Evolutionary conservation across 805 yeast species (phyloP).

Genomic region (Suhomyces sp.): DNA sequence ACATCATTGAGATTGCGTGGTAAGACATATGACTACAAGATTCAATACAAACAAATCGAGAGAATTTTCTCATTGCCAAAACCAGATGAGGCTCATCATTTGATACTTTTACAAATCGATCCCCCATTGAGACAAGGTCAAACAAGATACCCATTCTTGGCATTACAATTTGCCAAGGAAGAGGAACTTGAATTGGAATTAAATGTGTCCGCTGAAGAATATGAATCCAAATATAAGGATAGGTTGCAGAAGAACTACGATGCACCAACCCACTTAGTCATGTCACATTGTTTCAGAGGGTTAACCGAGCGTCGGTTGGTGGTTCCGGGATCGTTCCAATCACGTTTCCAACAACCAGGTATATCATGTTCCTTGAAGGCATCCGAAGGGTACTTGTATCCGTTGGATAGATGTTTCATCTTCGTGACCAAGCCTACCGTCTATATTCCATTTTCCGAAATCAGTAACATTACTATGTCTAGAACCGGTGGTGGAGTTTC

Average conservation of each 20-base stretch:
- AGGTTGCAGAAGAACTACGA: conserved; percentile 75
- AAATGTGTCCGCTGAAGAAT: conserved; percentile 81
- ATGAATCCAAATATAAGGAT: conserved; percentile 69
- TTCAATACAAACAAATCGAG: conserved; percentile 86
- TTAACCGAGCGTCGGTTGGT: conserved; percentile 83
- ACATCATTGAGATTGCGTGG: conserved; percentile 89
- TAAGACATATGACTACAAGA: conserved; percentile 95
- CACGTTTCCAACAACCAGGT: conserved; percentile 79
- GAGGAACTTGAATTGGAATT: conserved; percentile 91
- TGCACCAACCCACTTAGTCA: conserved; percentile 80
- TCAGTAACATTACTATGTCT: conserved; percentile 74
- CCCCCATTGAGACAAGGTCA: conserved; percentile 99
- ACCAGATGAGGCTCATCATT: conserved; percentile 88
- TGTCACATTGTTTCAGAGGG: conserved; percentile 86
- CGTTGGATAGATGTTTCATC: conserved; percentile 86
- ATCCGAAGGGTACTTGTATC: conserved; percentile 88
- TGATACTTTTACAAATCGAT: conserved; percentile 85
- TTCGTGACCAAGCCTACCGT: conserved; percentile 94
- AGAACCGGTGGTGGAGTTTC: conserved; percentile 79
- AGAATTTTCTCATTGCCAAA: conserved; percentile 90
- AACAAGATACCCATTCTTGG: conserved; percentile 90
- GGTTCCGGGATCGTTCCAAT: conserved; percentile 77
- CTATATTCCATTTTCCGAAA: conserved; percentile 83
- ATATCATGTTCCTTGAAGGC: conserved; percentile 92
- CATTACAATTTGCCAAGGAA: conserved; percentile 83